Percentiles rank a stretch among this genome's conserved stretches.
Evolutionary conservation across 2,329 filamentous ascomycete genomes (phyloP).

Genomic region (Pseudocercospora vitis): DNA sequence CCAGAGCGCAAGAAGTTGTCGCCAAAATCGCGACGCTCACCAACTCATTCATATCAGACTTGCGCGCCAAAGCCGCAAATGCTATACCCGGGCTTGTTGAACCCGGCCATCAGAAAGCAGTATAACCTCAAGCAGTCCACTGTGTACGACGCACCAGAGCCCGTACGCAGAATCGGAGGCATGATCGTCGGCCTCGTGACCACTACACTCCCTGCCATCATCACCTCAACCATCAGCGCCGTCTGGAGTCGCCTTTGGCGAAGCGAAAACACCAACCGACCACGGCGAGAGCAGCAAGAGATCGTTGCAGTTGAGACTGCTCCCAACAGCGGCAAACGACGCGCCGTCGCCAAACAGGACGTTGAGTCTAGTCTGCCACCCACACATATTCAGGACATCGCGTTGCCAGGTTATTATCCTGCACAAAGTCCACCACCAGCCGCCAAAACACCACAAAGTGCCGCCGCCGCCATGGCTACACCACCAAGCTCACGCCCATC

Average conservation of each 20-base stretch:
- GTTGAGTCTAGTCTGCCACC: constrained; percentile 6
- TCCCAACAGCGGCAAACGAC: constrained; percentile 19
- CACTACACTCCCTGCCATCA: background rate
- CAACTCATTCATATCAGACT: background rate
- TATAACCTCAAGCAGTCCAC: constrained; percentile 1
- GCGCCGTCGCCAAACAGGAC: constrained; percentile 21
- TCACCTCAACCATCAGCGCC: background rate
- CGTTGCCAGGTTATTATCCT: constrained; percentile 15
- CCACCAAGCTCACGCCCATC: constrained; percentile 22
- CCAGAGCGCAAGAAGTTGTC: constrained; percentile 5
- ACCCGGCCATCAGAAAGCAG: constrained; percentile 1
- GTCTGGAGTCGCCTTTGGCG: constrained; percentile 4
- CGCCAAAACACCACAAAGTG: background rate
- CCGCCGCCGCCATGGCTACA: constrained; percentile 11
- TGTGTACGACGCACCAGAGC: constrained; percentile 3
- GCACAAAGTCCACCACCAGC: background rate
- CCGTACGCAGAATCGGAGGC: constrained; percentile 8
- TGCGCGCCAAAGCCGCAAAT: background rate
- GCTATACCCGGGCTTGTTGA: constrained; percentile 15
- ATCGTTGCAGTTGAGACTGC: constrained; percentile 21
- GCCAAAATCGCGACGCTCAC: constrained; percentile 2
- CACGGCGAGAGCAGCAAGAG: constrained; percentile 14
- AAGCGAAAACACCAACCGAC: background rate
- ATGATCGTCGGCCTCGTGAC: constrained; percentile 8
- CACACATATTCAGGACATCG: constrained; percentile 1